Base-by-base conservation (phyloP, 2,329 filamentous ascomycete species). In the Paraphoma chrysanthemicola region DNA sequence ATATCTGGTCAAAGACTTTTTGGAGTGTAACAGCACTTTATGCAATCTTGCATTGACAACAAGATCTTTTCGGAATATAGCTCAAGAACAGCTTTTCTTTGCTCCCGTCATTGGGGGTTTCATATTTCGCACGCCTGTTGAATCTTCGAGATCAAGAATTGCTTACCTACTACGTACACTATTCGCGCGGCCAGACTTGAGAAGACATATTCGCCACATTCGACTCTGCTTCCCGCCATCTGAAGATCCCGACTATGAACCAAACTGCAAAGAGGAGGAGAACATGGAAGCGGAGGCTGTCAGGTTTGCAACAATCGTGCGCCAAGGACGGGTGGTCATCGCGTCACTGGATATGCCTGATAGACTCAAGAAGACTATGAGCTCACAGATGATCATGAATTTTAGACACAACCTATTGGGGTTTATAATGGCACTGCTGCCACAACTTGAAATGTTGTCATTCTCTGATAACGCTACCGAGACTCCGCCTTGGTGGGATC, bases 11-110 rank as follows among this genome's bases (percentile, higher is more conserved):
- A 14, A 28, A 14, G 57, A 61, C 36, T 61, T 57, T 33, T 44
- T 52, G 8, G 9, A 31, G 14, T 18, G 36, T 28, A 58, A 46
- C 23, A 30, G 39, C 18, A 39, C 53, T 28, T 49, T 61, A 1
- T 43, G 29, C n/a, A 53, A 45, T 44, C 48, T 65, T 28, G 54
- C 62, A n/a, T 54, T 63, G n/a, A 57, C 60, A 10, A 63, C 49
- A 36, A 55, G 51, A 23, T 33, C 55, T 30, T 63, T 65, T 18
- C 42, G 51, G 4, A 29, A 48, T 16, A 11, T 65, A n/a, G 43
- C 53, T 38, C 53, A 45, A 39, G 58, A 63, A 38, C 39, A 47
- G 6, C 39, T 56, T 4, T 29, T 61, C 5, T 42, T 44, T 31
- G 47, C 53, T 4, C 53, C 54, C 23, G 45, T 63, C 5, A 30